A percentile compares a stretch with the other conserved stretches of the same genome.
phyloP scores from a whole-genome alignment of 371 early-diverging fungal species.

The Mortierella sp. region DNA sequence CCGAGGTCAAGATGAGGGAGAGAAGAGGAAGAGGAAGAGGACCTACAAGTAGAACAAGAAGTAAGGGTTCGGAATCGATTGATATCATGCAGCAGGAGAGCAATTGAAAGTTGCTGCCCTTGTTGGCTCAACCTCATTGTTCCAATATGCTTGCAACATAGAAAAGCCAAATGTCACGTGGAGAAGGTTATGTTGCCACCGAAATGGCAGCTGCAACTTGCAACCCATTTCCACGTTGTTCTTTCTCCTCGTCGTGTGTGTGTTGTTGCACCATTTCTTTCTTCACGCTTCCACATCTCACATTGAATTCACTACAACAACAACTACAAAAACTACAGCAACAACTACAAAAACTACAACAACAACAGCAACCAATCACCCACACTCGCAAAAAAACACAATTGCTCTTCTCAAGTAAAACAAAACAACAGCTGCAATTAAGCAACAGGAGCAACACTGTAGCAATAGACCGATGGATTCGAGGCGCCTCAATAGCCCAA shows the following conservation, averaged over 20 bases:
- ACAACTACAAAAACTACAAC: not conserved
- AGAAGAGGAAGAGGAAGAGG: too few species aligned
- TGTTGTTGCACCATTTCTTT: not conserved
- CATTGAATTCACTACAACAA: not conserved
- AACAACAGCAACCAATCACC: not conserved
- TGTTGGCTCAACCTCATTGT: too few species aligned
- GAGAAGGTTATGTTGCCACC: not conserved
- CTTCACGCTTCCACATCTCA: not conserved
- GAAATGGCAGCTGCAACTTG: too few species aligned
- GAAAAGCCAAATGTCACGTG: not conserved
- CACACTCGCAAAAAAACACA: not conserved
- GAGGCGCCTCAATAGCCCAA: not conserved
- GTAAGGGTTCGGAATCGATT: too few species aligned
- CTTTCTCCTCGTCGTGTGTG: not conserved
- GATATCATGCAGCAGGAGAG: too few species aligned
- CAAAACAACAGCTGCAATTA: not conserved
- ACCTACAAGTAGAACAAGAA: too few species aligned
- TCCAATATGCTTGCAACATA: not conserved
- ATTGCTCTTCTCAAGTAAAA: not conserved
- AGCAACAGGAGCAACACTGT: too few species aligned
- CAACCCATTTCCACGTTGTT: not conserved
- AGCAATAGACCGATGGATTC: not conserved
- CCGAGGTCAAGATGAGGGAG: too few species aligned
- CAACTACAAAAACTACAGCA: not conserved
- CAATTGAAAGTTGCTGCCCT: too few species aligned